Evolutionary conservation across 306 rosid species (phyloP).

Genomic region (Corylus avellana): DNA sequence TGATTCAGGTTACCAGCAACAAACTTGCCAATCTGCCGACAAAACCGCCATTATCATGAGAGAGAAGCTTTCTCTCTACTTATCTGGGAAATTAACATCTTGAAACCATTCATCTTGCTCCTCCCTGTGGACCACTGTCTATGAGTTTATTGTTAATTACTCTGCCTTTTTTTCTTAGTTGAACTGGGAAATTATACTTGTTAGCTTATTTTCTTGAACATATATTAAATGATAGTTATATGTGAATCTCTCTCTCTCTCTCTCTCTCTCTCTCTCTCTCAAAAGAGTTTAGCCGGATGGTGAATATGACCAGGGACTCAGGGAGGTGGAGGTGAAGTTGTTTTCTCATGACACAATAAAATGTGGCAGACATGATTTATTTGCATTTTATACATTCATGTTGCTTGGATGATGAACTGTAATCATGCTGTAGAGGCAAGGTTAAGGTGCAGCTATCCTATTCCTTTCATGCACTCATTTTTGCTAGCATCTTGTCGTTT

Average conservation of each 20-base stretch:
- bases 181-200: background rate
- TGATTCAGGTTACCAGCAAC: conserved; percentile 64
- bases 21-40: conserved; percentile 57
- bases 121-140: background rate
- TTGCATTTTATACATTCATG: too few species aligned
- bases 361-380: background rate
- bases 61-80: conserved; percentile 62
- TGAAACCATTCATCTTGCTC: conserved; percentile 11
- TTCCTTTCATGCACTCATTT: too few species aligned
- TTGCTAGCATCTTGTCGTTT: too few species aligned
- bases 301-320: background rate
- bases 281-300: background rate
- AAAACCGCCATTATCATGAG: conserved; percentile 42
- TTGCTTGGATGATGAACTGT: too few species aligned
- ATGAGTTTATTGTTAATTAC: conserved; percentile 2
- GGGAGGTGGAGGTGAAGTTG: too few species aligned
- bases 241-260: background rate
- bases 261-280: background rate
- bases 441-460: too few species aligned
- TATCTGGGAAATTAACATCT: conserved; percentile 39
- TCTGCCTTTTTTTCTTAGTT: conserved; percentile 11
- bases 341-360: background rate
- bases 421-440: too few species aligned
- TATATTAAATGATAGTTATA: background rate
- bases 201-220: background rate